Evolutionary conservation across 164 flowering plant genomes (phyloP).

Genomic region (Piper betle): DNA sequence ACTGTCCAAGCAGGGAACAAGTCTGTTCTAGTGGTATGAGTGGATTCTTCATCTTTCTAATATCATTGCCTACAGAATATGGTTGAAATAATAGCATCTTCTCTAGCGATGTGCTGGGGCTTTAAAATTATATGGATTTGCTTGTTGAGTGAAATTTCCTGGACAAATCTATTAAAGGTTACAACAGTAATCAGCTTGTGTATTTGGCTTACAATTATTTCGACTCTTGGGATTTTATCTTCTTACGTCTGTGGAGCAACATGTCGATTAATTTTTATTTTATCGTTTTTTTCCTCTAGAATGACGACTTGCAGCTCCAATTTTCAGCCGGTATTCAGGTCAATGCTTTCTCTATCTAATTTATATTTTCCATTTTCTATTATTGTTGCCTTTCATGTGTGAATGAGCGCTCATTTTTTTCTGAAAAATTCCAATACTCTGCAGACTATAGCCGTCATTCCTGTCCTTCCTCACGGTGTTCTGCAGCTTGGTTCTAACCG

Average conservation of each 20-base stretch:
- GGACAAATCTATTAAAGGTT: no score
- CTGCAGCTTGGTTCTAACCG: constrained; percentile 69
- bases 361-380: not conserved
- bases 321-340: constrained; percentile 89
- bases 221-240: not conserved
- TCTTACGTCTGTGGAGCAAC: not conserved
- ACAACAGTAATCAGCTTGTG: not conserved
- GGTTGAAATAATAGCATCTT: not conserved
- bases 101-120: not conserved
- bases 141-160: no score
- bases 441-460: constrained; percentile 83
- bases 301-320: constrained; percentile 36
- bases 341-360: no score
- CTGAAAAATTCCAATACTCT: constrained; percentile 4
- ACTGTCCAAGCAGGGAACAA: constrained; percentile 16
- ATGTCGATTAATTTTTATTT: not conserved
- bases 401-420: not conserved
- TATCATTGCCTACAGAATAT: not conserved
- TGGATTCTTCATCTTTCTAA: not conserved
- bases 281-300: constrained; percentile 24
- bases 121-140: no score
- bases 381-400: not conserved
- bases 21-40: constrained; percentile 30
- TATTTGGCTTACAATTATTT: not conserved
- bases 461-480: constrained; percentile 79